Conservation (phyloP, 2,329 filamentous ascomycete species). For the Fusarium sp. region DNA sequence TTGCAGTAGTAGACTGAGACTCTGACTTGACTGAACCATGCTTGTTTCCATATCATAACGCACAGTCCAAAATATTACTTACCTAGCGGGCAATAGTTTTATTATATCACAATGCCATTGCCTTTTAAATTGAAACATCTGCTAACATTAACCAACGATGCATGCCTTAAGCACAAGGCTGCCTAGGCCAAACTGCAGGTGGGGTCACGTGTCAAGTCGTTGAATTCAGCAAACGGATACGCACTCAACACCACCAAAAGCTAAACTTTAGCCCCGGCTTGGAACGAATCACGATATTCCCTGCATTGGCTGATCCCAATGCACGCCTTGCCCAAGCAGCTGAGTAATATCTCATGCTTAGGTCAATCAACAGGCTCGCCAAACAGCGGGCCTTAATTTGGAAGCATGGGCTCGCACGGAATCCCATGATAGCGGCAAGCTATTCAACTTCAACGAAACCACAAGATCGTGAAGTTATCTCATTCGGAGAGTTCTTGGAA, state of each 20-base stretch:
- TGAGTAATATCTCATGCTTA: slow-evolving; percentile 1
- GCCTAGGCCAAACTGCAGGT: not conserved
- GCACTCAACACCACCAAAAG: not conserved
- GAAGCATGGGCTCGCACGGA: not conserved
- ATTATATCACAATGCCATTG: not conserved
- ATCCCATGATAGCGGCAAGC: not conserved
- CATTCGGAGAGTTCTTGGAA: not conserved
- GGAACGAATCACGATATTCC: not conserved
- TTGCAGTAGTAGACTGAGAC: not conserved
- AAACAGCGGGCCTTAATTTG: not conserved
- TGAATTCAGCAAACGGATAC: not conserved
- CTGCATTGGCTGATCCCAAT: not conserved
- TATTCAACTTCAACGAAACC: not conserved
- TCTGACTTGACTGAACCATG: not conserved
- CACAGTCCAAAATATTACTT: not conserved
- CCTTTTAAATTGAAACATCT: not conserved
- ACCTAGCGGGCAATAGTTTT: not conserved
- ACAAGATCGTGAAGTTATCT: not conserved
- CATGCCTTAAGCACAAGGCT: not conserved
- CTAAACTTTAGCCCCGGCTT: not conserved
- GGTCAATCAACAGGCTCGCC: not conserved
- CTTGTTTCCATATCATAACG: not conserved
- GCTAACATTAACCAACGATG: not conserved
- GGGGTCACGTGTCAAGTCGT: slow-evolving; percentile 17
- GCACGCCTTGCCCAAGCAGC: not conserved